phyloP scores from a whole-genome alignment of 768 basidiomycete genomes.

The Leucocoprinus leucothites region DNA sequence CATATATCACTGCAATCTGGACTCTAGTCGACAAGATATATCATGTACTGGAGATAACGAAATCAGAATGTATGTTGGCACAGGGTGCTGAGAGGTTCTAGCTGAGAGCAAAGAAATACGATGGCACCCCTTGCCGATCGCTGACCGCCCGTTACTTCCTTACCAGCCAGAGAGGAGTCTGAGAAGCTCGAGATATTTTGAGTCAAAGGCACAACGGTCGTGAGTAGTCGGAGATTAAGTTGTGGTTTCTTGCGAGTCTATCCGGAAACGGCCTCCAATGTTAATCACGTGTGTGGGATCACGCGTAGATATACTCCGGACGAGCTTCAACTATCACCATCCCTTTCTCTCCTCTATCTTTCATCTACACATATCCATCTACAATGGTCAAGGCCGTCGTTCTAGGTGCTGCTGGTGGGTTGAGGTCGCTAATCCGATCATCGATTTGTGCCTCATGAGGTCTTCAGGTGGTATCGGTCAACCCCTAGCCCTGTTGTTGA shows the following conservation, averaged over 20 bases:
- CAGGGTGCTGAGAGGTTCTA: too few relatives aligned
- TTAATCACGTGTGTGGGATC: constrained; percentile 6
- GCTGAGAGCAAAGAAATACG: too few relatives aligned
- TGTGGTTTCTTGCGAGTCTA: background rate
- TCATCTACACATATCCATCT: constrained; percentile 19
- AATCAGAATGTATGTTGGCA: too few relatives aligned
- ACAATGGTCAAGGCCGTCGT: constrained; percentile 82
- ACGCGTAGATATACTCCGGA: constrained; percentile 7
- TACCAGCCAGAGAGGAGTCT: too few relatives aligned
- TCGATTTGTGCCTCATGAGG: background rate
- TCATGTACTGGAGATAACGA: too few relatives aligned
- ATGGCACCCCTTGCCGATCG: too few relatives aligned
- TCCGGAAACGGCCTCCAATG: background rate
- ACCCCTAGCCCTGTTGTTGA: constrained; percentile 90
- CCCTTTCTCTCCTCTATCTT: constrained; percentile 18
- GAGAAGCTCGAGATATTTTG: too few relatives aligned
- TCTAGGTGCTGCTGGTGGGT: constrained; percentile 89
- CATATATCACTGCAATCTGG: too few relatives aligned
- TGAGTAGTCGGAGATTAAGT: too few relatives aligned
- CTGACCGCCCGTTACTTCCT: too few relatives aligned
- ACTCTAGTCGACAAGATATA: too few relatives aligned
- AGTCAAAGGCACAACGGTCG: too few relatives aligned
- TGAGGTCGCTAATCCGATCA: background rate
- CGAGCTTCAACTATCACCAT: constrained; percentile 11
- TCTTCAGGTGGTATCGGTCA: constrained; percentile 92